These are phyloP conservation scores for Malania oleifera DNA, from an alignment of 164 flowering plant genomes.

Conservation along the genomic window DNA sequence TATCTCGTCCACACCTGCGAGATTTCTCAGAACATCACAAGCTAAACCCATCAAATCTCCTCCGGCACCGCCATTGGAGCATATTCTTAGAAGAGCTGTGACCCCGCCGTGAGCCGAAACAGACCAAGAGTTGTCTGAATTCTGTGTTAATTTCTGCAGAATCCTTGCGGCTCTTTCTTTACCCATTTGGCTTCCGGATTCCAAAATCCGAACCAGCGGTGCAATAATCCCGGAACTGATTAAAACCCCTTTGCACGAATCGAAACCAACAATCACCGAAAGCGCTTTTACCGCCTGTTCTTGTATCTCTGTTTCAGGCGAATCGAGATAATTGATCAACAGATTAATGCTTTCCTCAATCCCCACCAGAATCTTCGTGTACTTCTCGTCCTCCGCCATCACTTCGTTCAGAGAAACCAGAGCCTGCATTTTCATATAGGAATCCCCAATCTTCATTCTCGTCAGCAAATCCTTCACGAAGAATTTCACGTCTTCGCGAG, in stretches of 20 bases:
- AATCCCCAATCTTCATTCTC: slow-evolving; percentile 68
- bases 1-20: slow-evolving; percentile 81
- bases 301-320: slow-evolving; percentile 40
- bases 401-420: slow-evolving; percentile 45
- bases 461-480: slow-evolving; percentile 62
- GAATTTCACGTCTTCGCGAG: slow-evolving; percentile 68
- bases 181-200: slow-evolving; percentile 35
- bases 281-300: slow-evolving; percentile 47
- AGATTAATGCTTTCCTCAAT: slow-evolving; percentile 34
- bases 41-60: slow-evolving; percentile 41
- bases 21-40: slow-evolving; percentile 72
- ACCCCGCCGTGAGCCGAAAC: slow-evolving; percentile 94
- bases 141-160: slow-evolving; percentile 61
- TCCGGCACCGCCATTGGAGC: slow-evolving; percentile 24
- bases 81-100: slow-evolving; percentile 57
- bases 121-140: slow-evolving; percentile 84
- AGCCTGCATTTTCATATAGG: slow-evolving; percentile 63
- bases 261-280: slow-evolving; percentile 46
- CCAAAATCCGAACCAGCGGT: slow-evolving; percentile 68
- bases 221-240: slow-evolving; percentile 55
- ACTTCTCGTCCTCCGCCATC: slow-evolving; percentile 61
- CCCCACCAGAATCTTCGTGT: slow-evolving; percentile 51
- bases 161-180: slow-evolving; percentile 44
- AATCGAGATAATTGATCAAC: slow-evolving; percentile 51
- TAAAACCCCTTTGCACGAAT: slow-evolving; percentile 32